Percentiles rank a stretch among this genome's conserved stretches.
Evolutionary conservation across 345 rosid genomes (phyloP).

Genomic region (Hibiscus mutabilis): DNA sequence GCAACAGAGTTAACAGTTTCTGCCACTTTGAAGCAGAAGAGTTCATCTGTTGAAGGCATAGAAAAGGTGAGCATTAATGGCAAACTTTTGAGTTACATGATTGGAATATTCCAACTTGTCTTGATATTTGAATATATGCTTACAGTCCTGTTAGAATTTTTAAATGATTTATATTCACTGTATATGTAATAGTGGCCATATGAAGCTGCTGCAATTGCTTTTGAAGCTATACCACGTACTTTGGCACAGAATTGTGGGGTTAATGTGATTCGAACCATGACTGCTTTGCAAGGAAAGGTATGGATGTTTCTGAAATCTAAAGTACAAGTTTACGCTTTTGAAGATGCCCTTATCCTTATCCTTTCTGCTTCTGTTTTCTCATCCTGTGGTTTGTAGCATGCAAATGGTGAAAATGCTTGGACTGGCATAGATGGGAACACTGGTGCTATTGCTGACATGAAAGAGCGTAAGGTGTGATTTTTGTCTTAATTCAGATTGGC

Average conservation of each 20-base stretch:
- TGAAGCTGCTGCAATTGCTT: conserved; percentile 96
- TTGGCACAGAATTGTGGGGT: conserved; percentile 80
- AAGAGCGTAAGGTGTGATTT: conserved; percentile 58
- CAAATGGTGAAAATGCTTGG: conserved; percentile 98
- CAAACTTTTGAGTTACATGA: background rate
- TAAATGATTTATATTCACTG: background rate
- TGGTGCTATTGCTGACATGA: conserved; percentile 87
- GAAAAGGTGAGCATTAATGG: conserved; percentile 52
- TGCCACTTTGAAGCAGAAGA: conserved; percentile 85
- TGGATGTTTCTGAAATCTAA: background rate
- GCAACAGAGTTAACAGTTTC: conserved; percentile 91
- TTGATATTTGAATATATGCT: background rate
- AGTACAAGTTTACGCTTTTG: background rate
- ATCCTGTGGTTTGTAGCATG: conserved; percentile 46
- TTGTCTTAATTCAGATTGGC: background rate
- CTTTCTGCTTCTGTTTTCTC: background rate
- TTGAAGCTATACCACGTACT: conserved; percentile 91
- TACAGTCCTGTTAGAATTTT: background rate
- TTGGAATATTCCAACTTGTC: background rate
- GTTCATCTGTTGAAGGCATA: conserved; percentile 83
- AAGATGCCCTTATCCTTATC: background rate
- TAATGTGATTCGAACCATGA: conserved; percentile 72
- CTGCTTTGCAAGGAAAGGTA: conserved; percentile 90
- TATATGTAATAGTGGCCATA: conserved; percentile 73
- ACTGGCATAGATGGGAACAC: conserved; percentile 87